phyloP scores from a whole-genome alignment of 257 asterid species.

The Datura wrightii region DNA sequence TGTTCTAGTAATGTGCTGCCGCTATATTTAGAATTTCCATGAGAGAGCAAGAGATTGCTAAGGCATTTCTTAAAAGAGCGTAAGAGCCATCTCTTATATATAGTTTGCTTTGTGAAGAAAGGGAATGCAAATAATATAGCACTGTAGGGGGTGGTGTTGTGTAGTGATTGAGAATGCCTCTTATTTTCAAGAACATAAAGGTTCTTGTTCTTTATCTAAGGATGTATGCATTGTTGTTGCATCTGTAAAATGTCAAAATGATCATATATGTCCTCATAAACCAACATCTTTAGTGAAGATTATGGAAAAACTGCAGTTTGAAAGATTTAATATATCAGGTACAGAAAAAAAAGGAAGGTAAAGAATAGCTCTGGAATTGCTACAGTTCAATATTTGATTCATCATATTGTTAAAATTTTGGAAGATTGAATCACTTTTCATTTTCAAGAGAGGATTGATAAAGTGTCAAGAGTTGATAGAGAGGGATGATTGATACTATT shows the following conservation, averaged over 20 bases:
- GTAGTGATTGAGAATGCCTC: neutral
- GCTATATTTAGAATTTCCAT: neutral
- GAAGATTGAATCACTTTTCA: neutral
- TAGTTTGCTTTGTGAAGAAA: neutral
- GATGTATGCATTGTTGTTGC: neutral
- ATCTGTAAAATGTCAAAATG: neutral
- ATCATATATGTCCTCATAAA: neutral
- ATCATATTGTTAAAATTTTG: neutral
- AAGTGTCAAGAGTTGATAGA: neutral
- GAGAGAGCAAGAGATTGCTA: neutral
- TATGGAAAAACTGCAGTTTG: neutral
- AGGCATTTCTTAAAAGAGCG: neutral
- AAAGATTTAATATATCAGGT: too few species aligned
- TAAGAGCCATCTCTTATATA: conserved; percentile 19
- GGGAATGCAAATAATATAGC: neutral
- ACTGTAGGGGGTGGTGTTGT: neutral
- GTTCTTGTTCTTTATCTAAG: neutral
- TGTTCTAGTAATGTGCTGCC: too few species aligned
- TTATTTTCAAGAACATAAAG: neutral
- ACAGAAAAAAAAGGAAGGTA: neutral
- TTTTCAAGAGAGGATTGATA: neutral
- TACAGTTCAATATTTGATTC: neutral
- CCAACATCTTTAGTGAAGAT: neutral
- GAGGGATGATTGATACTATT: neutral
- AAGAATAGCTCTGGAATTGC: neutral